These are phyloP conservation scores for Penicillium corylophilum DNA, from an alignment of 2,329 filamentous ascomycete species.

Conservation along the genomic window DNA sequence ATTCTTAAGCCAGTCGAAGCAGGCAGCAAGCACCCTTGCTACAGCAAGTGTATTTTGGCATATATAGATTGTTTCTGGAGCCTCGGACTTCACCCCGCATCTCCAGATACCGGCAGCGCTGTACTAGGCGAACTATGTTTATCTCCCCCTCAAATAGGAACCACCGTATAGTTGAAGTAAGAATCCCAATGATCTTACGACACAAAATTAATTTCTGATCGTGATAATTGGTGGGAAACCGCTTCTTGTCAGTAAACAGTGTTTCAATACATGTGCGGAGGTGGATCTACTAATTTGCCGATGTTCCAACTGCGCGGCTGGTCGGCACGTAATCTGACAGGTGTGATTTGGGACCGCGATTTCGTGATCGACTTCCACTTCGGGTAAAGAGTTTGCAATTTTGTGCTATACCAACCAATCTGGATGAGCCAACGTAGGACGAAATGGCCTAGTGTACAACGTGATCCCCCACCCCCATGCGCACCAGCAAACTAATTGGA, in stretches of 20 bases:
- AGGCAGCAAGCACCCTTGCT: too few relatives aligned
- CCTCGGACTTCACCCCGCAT: too few relatives aligned
- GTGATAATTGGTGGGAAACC: too few relatives aligned
- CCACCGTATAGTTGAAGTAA: too few relatives aligned
- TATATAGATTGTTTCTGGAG: too few relatives aligned
- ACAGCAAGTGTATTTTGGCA: too few relatives aligned
- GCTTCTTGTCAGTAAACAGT: background rate
- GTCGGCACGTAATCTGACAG: background rate
- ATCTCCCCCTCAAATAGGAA: too few relatives aligned
- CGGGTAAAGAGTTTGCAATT: background rate
- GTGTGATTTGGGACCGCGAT: background rate
- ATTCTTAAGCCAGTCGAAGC: too few relatives aligned
- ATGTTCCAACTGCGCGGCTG: background rate
- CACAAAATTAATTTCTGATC: too few relatives aligned
- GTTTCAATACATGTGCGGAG: background rate
- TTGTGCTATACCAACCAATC: background rate
- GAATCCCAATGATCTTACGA: too few relatives aligned
- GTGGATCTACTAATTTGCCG: background rate
- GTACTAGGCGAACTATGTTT: too few relatives aligned
- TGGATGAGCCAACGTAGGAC: background rate
- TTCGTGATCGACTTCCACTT: background rate
- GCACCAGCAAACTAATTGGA: background rate
- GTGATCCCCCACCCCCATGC: background rate
- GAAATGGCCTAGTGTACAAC: background rate
- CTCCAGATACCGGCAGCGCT: too few relatives aligned